These are phyloP conservation scores for Artomyces pyxidatus DNA, from an alignment of 768 basidiomycete species.

Conservation along the genomic window DNA sequence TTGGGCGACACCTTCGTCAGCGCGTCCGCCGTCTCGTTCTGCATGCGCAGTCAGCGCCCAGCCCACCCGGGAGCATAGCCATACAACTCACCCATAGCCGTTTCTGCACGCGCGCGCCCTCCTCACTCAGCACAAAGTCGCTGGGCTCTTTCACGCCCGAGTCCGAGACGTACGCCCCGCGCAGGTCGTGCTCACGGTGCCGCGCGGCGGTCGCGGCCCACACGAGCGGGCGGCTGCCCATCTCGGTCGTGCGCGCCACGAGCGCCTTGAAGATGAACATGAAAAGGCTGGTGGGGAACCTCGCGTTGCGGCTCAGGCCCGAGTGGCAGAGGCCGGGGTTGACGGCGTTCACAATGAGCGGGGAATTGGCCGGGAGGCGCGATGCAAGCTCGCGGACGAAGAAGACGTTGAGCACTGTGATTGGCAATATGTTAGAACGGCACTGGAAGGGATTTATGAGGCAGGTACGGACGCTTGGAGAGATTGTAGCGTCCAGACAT, in stretches of 20 bases:
- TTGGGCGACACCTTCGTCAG: too few species aligned
- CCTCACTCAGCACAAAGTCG: constrained; percentile 26
- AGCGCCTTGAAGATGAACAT: neutral
- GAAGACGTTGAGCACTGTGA: constrained; percentile 10
- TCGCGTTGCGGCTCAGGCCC: neutral
- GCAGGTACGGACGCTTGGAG: constrained; percentile 8
- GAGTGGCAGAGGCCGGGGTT: constrained; percentile 12
- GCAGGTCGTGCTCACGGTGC: constrained; percentile 16
- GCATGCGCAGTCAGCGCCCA: too few species aligned
- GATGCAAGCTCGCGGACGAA: constrained; percentile 11
- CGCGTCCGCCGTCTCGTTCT: too few species aligned
- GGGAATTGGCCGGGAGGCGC: constrained; percentile 7
- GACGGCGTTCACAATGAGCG: constrained; percentile 9
- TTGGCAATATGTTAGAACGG: neutral
- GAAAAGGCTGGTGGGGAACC: neutral
- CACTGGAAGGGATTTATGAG: too few species aligned
- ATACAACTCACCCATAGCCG: constrained; percentile 16
- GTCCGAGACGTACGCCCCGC: constrained; percentile 17
- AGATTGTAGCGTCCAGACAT: constrained; percentile 4
- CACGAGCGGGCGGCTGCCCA: constrained; percentile 29
- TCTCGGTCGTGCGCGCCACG: constrained; percentile 17
- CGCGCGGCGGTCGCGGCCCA: constrained; percentile 22
- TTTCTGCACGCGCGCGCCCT: constrained; percentile 23
- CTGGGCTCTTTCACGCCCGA: constrained; percentile 19
- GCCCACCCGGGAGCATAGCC: too few species aligned